phyloP scores from a whole-genome alignment of 768 basidiomycete species.

The Podaxis rugospora region DNA sequence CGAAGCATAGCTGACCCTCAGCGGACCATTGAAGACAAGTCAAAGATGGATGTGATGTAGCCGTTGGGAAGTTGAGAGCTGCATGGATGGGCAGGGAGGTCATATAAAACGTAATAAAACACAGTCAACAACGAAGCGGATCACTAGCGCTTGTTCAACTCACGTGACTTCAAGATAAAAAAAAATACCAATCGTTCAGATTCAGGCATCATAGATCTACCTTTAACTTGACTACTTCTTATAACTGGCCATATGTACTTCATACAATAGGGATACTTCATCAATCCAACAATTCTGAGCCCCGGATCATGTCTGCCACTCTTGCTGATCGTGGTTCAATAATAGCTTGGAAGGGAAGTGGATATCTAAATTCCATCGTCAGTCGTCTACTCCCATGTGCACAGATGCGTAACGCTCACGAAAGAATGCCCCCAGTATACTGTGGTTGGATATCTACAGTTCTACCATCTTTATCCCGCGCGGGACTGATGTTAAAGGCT shows the following conservation, averaged over 20 bases:
- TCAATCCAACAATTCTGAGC: not conserved
- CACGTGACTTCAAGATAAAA: too few relatives aligned
- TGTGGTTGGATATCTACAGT: not conserved
- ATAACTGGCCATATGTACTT: too few relatives aligned
- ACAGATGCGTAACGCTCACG: not conserved
- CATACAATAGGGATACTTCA: not conserved
- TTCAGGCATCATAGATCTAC: too few relatives aligned
- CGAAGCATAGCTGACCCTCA: constrained; percentile 67
- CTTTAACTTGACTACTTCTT: too few relatives aligned
- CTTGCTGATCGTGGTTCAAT: not conserved
- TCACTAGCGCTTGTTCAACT: too few relatives aligned
- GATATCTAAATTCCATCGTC: not conserved
- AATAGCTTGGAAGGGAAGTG: not conserved
- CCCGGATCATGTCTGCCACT: not conserved
- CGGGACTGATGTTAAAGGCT: constrained; percentile 13
- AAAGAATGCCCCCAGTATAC: not conserved
- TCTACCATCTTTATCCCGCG: constrained; percentile 13
- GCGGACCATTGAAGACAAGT: constrained; percentile 68
- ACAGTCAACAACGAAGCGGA: too few relatives aligned
- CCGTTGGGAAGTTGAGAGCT: constrained; percentile 54
- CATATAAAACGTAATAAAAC: not conserved
- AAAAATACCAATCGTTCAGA: too few relatives aligned
- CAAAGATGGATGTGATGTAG: constrained; percentile 52
- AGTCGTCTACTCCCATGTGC: not conserved
- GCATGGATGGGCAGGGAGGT: constrained; percentile 35